Evolutionary conservation across 352 stramenopile species (phyloP).

Genomic region (Blastocystis sp.): DNA sequence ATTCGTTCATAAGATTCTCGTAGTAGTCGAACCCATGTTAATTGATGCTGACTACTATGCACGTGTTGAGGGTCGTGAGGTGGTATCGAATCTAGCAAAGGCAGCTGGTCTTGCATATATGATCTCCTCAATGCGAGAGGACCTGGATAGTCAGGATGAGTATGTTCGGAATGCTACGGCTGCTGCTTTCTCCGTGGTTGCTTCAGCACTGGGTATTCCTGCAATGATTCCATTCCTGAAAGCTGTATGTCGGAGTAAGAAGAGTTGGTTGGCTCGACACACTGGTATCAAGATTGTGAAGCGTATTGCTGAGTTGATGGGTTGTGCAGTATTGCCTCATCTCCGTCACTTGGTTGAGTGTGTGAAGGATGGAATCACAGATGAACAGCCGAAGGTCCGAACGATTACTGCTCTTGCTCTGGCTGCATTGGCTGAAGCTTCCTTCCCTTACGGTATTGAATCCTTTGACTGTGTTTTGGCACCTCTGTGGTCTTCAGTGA

Average conservation of each 20-base stretch:
- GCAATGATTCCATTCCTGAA: constrained; percentile 94
- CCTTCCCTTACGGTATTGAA: constrained; percentile 97
- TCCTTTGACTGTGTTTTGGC: constrained; percentile 95
- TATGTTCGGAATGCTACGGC: constrained; percentile 97
- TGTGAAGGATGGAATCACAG: constrained; percentile 89
- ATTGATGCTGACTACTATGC: constrained; percentile 99
- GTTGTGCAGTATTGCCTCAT: constrained; percentile 91
- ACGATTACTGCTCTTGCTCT: constrained; percentile 95
- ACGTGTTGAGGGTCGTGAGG: constrained; percentile 92
- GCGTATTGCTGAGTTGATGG: constrained; percentile 95
- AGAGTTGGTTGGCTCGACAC: constrained; percentile 95
- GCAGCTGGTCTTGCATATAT: constrained; percentile 94
- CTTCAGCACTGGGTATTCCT: constrained; percentile 90
- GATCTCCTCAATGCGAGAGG: constrained; percentile 96
- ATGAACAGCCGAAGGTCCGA: constrained; percentile 87
- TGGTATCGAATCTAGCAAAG: constrained; percentile 98
- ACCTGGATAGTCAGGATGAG: constrained; percentile 96
- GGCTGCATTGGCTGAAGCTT: constrained; percentile 89
- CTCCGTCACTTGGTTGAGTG: constrained; percentile 94
- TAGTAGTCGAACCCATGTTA: constrained; percentile 95
- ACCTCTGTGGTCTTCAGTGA: constrained; percentile 90
- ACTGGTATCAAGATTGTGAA: constrained; percentile 97
- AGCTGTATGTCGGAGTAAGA: constrained; percentile 91
- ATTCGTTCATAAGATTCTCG: constrained; percentile 96
- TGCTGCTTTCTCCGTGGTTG: constrained; percentile 94